Evolutionary conservation across 768 basidiomycete genomes (phyloP).

Genomic region (Crepidotus variabilis): DNA sequence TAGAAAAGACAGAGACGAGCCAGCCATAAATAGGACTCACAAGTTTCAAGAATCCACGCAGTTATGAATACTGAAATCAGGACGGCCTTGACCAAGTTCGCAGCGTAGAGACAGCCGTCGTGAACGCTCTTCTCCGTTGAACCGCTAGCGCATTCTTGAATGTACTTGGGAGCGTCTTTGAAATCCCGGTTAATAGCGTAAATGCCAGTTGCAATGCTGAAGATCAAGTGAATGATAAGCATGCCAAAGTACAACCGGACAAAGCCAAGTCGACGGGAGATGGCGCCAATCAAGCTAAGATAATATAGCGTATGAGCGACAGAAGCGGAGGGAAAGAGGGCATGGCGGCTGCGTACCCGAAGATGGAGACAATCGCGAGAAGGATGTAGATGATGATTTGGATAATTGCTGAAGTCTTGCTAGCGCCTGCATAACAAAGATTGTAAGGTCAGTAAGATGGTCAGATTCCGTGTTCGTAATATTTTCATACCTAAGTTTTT

Average conservation of each 20-base stretch:
- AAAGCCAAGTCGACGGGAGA: slow-evolving; percentile 33
- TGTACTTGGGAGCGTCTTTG: slow-evolving; percentile 34
- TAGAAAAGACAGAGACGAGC: neutral
- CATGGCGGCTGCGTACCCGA: slow-evolving; percentile 31
- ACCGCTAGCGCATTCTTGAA: slow-evolving; percentile 32
- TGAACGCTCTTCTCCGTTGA: slow-evolving; percentile 24
- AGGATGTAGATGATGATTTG: slow-evolving; percentile 38
- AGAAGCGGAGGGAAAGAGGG: neutral
- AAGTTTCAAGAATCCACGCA: slow-evolving; percentile 46
- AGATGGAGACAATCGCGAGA: slow-evolving; percentile 38
- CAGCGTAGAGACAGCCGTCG: slow-evolving; percentile 34
- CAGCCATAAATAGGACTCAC: slow-evolving; percentile 26
- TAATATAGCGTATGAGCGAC: neutral
- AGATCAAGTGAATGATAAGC: slow-evolving; percentile 38
- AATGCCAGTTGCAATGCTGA: slow-evolving; percentile 40
- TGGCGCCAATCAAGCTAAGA: slow-evolving; percentile 39
- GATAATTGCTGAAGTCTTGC: slow-evolving; percentile 36
- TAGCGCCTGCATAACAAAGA: slow-evolving; percentile 22
- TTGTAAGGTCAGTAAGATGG: neutral
- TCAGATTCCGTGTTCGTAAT: neutral
- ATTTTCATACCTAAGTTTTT: slow-evolving; percentile 24
- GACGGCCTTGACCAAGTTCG: slow-evolving; percentile 37
- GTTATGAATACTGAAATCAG: slow-evolving; percentile 38
- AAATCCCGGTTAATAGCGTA: slow-evolving; percentile 43
- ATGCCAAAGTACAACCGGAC: slow-evolving; percentile 40